These are phyloP conservation scores for Salvia miltiorrhiza DNA, from an alignment of 257 asterid genomes.

Conservation along the genomic window DNA sequence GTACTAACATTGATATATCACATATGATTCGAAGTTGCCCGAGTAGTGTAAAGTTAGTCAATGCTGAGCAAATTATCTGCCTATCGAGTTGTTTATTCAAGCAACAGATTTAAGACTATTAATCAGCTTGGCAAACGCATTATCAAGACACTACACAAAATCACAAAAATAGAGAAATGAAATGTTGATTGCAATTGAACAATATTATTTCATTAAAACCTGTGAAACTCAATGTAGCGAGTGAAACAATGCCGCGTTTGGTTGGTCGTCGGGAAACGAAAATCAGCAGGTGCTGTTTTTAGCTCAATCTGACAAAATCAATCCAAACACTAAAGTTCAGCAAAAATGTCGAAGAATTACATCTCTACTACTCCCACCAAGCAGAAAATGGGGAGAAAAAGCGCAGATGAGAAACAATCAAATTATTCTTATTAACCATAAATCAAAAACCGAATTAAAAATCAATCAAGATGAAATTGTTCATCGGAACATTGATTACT, in stretches of 20 bases:
- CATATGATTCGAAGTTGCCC: background rate
- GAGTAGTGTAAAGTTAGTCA: background rate
- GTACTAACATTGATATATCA: background rate
- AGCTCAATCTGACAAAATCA: conserved; percentile 58
- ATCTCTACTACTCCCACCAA: background rate
- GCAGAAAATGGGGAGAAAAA: background rate
- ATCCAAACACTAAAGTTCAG: background rate
- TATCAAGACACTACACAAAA: background rate
- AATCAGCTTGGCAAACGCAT: background rate
- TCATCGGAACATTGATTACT: background rate
- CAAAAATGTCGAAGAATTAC: background rate
- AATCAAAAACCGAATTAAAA: background rate
- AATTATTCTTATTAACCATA: background rate
- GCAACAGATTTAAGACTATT: conserved; percentile 2
- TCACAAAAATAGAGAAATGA: conserved; percentile 1
- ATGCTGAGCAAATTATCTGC: background rate
- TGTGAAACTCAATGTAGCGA: conserved; percentile 86
- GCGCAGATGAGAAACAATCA: background rate
- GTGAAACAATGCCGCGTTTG: conserved; percentile 96
- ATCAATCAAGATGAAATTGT: background rate
- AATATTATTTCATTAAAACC: conserved; percentile 33
- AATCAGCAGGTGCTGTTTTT: conserved; percentile 94
- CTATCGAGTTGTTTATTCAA: background rate
- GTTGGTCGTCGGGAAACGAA: conserved; percentile 94
- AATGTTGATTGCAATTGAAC: background rate